A percentile compares a stretch with the other conserved stretches of the same genome.
Conservation (phyloP, 2,329 filamentous ascomycete genomes). For the Tolypocladium pustulatum region DNA sequence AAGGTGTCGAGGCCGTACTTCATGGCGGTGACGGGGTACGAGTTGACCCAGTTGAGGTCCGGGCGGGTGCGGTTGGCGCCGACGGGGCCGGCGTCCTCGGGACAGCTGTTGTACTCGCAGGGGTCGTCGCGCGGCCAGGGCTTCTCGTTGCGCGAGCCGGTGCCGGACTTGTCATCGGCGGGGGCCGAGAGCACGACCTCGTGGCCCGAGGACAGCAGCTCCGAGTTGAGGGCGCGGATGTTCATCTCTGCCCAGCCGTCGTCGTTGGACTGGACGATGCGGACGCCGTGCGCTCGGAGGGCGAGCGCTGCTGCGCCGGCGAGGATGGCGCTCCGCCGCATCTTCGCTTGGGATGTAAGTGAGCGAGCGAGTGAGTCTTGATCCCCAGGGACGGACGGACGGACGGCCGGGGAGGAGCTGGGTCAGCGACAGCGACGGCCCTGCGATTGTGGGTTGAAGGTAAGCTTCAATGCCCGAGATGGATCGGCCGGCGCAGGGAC, state of each 20-base stretch:
- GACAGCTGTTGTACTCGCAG: constrained; percentile 54
- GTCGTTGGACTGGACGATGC: constrained; percentile 58
- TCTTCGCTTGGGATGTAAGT: background rate
- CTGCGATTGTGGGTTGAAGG: no score
- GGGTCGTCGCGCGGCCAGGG: constrained; percentile 35
- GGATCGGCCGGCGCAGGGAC: no score
- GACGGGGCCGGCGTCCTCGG: constrained; percentile 40
- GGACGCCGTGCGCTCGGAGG: constrained; percentile 17
- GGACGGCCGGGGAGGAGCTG: no score
- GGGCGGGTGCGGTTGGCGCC: constrained; percentile 46
- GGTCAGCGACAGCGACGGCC: no score
- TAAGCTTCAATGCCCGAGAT: no score
- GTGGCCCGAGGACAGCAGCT: constrained; percentile 44
- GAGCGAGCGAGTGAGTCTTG: no score
- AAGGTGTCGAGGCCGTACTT: constrained; percentile 50
- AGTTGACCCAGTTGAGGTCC: constrained; percentile 62
- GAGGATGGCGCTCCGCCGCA: background rate
- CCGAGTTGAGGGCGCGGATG: constrained; percentile 47
- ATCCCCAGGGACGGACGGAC: no score
- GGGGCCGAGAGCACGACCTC: constrained; percentile 55
- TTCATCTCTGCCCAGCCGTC: constrained; percentile 67
- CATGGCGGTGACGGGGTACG: constrained; percentile 54
- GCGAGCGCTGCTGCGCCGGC: background rate
- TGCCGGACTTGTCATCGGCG: constrained; percentile 55
- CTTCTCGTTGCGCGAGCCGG: constrained; percentile 34